Percentiles rank a stretch among this genome's conserved stretches.
Conservation (phyloP, 164 flowering plant genomes). For the Tinospora cordifolia region DNA sequence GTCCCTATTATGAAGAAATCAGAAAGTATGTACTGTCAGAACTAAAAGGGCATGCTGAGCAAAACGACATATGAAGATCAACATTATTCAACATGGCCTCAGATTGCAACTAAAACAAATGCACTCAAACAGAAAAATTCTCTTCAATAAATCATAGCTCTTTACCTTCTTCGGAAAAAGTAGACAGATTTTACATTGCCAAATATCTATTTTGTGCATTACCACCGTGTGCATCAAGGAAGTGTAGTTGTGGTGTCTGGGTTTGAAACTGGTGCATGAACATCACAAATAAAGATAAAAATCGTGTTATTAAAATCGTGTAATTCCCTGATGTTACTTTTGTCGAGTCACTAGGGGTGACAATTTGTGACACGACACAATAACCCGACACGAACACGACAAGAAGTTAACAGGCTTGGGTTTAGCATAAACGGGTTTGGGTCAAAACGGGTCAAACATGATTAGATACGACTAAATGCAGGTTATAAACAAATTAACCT, state of each 20-base stretch:
- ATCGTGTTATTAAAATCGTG: too few relatives aligned
- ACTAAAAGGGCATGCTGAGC: not conserved
- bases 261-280: not conserved
- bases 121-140: not conserved
- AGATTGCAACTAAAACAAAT: not conserved
- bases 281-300: not conserved
- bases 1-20: slow-evolving; percentile 37
- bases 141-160: not conserved
- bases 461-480: too few relatives aligned
- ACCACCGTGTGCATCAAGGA: not conserved
- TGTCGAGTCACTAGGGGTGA: too few relatives aligned
- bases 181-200: not conserved
- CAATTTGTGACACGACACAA: too few relatives aligned
- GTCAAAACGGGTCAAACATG: too few relatives aligned
- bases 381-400: too few relatives aligned
- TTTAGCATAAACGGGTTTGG: too few relatives aligned
- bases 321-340: too few relatives aligned
- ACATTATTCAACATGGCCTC: not conserved
- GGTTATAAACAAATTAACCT: too few relatives aligned
- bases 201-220: not conserved
- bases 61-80: not conserved
- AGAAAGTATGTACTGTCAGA: not conserved
- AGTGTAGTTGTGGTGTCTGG: not conserved
- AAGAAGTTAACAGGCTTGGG: too few relatives aligned
- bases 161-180: not conserved